Base-by-base conservation (phyloP, 768 basidiomycete species). In the Naganishia friedmannii region DNA sequence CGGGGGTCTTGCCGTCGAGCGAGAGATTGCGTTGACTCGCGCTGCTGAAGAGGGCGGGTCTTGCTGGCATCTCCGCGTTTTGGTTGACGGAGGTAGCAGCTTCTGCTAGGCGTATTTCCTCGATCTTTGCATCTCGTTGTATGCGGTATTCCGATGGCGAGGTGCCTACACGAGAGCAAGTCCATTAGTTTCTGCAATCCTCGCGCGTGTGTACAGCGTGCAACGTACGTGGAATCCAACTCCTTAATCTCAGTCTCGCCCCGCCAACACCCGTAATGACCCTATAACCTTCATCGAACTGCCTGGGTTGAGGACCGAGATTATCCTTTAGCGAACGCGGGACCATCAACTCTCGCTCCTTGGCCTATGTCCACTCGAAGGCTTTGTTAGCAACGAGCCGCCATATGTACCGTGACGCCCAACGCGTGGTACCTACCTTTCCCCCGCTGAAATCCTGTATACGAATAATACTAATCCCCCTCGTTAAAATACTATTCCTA, bases 401-500 rank as follows among this genome's bases (percentile, higher is more conserved):
- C 23, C 3, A 26, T 1, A 21, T 51, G 6, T 17, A 17, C 4
- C 17, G 17, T 4, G 29, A 34, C 12, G 57, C 2, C 5, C 37
- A 17, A 9, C 8, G 28, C 21, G 39, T 42, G 34, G 15, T 42
- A 2, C 42, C 10, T 23, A 63, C 60, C 60, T 63, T 63, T 42
- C 26, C 39, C 13, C 60, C 60, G 15, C 60, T 63, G 60, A 42
- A 63, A 46, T 63, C 60, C 39, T 42, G 60, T 42, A 63, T 63
- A 1, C 60, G 60, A 17, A 63, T 63, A 26, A 63, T 63, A 15
- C 34, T 42, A 1, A 63, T 63, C 7, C 60, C 60, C 26, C 60
- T 63, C 9, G 60, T 63, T 23, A 63, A 29, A 17, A 63, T 63
- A 63, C 60, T 63, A 45, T 63, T 63, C n/a, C 39, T n/a, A 63